Conservation (phyloP, 164 flowering plant species). For the Annona cherimola region DNA sequence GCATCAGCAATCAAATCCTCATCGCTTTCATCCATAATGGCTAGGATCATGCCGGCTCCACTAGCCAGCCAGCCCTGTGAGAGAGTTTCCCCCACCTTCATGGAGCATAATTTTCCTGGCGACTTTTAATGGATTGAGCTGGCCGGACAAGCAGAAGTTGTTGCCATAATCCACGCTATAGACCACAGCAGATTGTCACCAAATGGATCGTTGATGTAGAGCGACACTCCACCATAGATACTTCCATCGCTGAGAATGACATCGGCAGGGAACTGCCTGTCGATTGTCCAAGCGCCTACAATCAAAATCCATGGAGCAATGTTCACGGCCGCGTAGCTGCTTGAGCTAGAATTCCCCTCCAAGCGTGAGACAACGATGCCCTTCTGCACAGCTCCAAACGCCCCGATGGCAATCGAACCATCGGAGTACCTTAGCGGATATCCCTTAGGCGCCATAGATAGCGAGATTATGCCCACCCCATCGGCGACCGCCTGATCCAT, state of each 20-base stretch:
- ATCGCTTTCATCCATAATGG: slow-evolving; percentile 56
- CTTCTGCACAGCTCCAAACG: slow-evolving; percentile 7
- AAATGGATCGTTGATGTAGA: slow-evolving; percentile 50
- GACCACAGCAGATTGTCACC: slow-evolving; percentile 29
- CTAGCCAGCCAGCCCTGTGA: slow-evolving; percentile 77
- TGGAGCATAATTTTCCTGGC: slow-evolving; percentile 79
- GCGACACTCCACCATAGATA: slow-evolving; percentile 44
- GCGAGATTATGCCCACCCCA: slow-evolving; percentile 74
- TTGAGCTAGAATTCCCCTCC: slow-evolving; percentile 7
- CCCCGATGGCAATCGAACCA: slow-evolving; percentile 58
- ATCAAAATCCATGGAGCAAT: slow-evolving; percentile 13
- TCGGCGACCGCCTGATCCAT: slow-evolving; percentile 73
- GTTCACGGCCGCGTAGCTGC: neutral
- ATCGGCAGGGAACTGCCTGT: slow-evolving; percentile 4
- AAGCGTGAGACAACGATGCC: slow-evolving; percentile 7
- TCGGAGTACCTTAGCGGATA: slow-evolving; percentile 49
- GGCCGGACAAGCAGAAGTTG: slow-evolving; percentile 49
- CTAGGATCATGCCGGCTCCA: slow-evolving; percentile 72
- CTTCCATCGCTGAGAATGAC: slow-evolving; percentile 4
- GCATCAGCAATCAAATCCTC: slow-evolving; percentile 84
- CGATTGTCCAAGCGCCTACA: slow-evolving; percentile 15
- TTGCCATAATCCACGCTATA: slow-evolving; percentile 40
- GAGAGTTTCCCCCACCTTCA: slow-evolving; percentile 54
- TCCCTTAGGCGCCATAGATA: slow-evolving; percentile 74
- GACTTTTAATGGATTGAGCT: slow-evolving; percentile 46